phyloP scores from a whole-genome alignment of 1,284 basidiomycete species.

The Naganishia liquefaciens region DNA sequence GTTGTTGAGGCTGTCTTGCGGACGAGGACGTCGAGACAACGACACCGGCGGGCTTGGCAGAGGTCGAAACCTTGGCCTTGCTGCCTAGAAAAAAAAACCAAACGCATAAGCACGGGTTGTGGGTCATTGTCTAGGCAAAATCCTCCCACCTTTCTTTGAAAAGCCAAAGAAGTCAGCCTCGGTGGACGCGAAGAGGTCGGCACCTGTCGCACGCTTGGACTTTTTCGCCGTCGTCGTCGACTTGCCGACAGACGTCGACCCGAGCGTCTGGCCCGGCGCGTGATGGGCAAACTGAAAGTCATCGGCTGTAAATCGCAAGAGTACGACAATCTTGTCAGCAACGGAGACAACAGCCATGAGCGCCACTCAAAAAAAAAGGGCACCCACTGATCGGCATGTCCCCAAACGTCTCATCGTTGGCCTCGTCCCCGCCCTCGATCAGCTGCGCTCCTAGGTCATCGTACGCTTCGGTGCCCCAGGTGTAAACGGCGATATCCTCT shows the following conservation, averaged over 20 bases:
- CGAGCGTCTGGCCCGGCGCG: slow-evolving; percentile 42
- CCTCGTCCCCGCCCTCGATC: slow-evolving; percentile 82
- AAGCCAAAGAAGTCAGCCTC: slow-evolving; percentile 51
- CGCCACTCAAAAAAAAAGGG: background rate
- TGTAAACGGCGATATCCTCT: slow-evolving; percentile 63
- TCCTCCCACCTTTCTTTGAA: slow-evolving; percentile 32
- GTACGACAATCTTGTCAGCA: background rate
- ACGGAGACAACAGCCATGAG: slow-evolving; percentile 26
- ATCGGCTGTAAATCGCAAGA: slow-evolving; percentile 62
- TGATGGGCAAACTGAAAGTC: slow-evolving; percentile 81
- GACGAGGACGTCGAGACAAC: slow-evolving; percentile 23
- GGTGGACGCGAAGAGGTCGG: slow-evolving; percentile 52
- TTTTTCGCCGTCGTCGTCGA: slow-evolving; percentile 22
- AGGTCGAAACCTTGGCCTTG: slow-evolving; percentile 16
- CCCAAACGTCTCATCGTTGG: slow-evolving; percentile 97
- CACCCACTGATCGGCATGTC: slow-evolving; percentile 66
- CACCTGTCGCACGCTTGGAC: slow-evolving; percentile 20
- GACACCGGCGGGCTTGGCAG: slow-evolving; percentile 15
- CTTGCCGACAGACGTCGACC: slow-evolving; percentile 13
- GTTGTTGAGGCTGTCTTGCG: slow-evolving; percentile 24
- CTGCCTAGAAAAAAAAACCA: slow-evolving; percentile 2
- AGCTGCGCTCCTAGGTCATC: slow-evolving; percentile 85
- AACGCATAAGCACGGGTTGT: too few relatives aligned
- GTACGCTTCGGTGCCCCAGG: slow-evolving; percentile 65
- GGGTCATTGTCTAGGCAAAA: background rate